Evolutionary conservation across 306 rosid species (phyloP).

Genomic region (Astragalus membranaceus): DNA sequence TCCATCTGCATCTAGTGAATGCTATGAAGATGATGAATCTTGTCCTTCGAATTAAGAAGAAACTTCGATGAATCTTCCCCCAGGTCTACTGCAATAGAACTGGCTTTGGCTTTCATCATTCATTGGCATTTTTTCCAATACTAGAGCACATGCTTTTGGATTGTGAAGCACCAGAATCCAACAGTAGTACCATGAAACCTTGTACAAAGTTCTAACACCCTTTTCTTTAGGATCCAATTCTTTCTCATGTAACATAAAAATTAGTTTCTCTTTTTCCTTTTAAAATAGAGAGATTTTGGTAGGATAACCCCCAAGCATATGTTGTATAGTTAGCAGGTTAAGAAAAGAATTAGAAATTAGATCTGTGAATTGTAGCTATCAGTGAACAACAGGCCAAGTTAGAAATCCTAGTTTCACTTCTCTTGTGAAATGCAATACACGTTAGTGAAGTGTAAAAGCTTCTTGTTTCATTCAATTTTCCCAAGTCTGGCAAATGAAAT

Average conservation of each 20-base stretch:
- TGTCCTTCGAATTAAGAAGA: slow-evolving; percentile 24
- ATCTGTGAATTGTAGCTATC: slow-evolving; percentile 51
- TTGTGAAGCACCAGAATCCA: slow-evolving; percentile 41
- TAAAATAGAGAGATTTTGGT: slow-evolving; percentile 42
- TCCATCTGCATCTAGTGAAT: slow-evolving; percentile 24
- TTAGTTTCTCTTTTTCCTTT: slow-evolving; percentile 26
- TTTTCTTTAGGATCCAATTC: slow-evolving; percentile 51
- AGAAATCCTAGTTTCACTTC: slow-evolving; percentile 30
- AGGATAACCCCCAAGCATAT: slow-evolving; percentile 36
- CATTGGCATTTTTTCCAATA: slow-evolving; percentile 24
- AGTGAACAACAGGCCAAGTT: slow-evolving; percentile 34
- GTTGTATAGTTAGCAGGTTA: slow-evolving; percentile 60
- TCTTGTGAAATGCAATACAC: slow-evolving; percentile 21
- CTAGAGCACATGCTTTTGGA: slow-evolving; percentile 41
- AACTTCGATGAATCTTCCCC: slow-evolving; percentile 22
- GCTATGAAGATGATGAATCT: slow-evolving; percentile 24
- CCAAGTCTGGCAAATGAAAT: not conserved
- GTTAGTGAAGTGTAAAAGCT: slow-evolving; percentile 22
- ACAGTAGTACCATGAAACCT: slow-evolving; percentile 35
- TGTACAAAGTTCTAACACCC: slow-evolving; percentile 81
- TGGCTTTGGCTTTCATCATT: slow-evolving; percentile 35
- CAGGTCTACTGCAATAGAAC: slow-evolving; percentile 22
- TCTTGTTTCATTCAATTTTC: slow-evolving; percentile 10
- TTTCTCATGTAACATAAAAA: slow-evolving; percentile 58
- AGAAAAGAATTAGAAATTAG: slow-evolving; percentile 52